A percentile compares a stretch with the other conserved stretches of the same genome.
Evolutionary conservation across 176 grass and related monocot genomes (phyloP).

Genomic region (Tuctoria greenei): DNA sequence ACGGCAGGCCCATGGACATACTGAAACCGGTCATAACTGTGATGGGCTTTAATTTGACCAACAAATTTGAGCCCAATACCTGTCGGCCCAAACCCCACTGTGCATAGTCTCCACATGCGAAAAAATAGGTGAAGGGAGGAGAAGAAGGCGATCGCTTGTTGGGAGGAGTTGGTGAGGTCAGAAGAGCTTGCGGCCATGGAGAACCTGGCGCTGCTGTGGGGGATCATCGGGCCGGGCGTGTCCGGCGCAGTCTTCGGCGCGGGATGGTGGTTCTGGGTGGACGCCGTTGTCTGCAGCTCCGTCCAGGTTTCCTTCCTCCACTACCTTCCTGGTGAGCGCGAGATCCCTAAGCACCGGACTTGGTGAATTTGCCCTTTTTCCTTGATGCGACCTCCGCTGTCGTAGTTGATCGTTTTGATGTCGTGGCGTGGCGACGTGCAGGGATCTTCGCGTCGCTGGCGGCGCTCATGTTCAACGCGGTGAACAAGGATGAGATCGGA

Average conservation of each 20-base stretch:
- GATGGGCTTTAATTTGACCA: not conserved
- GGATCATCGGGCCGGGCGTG: slow-evolving; percentile 76
- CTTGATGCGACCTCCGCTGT: not conserved
- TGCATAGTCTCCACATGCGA: not conserved
- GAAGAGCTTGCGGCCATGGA: slow-evolving; percentile 45
- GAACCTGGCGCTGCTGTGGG: slow-evolving; percentile 75
- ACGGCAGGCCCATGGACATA: not conserved
- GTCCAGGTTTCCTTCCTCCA: slow-evolving; percentile 86
- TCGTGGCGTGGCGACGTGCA: not conserved
- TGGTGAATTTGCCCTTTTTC: not conserved
- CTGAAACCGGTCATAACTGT: not conserved
- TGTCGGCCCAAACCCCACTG: not conserved
- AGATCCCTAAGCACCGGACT: slow-evolving; percentile 19
- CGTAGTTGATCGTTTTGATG: slow-evolving; percentile 8
- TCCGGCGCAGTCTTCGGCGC: slow-evolving; percentile 88
- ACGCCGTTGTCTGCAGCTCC: slow-evolving; percentile 88
- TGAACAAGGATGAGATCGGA: slow-evolving; percentile 71
- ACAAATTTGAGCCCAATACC: not conserved
- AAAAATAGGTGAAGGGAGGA: slow-evolving; percentile 14
- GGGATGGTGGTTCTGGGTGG: slow-evolving; percentile 98
- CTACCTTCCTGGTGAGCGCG: slow-evolving; percentile 79
- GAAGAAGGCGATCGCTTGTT: slow-evolving; percentile 26
- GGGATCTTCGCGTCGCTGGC: slow-evolving; percentile 67
- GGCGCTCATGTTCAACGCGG: slow-evolving; percentile 94
- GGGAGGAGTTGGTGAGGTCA: slow-evolving; percentile 30